Conservation (phyloP, 805 yeast genomes). For the Metschnikowia lochheadii region DNA sequence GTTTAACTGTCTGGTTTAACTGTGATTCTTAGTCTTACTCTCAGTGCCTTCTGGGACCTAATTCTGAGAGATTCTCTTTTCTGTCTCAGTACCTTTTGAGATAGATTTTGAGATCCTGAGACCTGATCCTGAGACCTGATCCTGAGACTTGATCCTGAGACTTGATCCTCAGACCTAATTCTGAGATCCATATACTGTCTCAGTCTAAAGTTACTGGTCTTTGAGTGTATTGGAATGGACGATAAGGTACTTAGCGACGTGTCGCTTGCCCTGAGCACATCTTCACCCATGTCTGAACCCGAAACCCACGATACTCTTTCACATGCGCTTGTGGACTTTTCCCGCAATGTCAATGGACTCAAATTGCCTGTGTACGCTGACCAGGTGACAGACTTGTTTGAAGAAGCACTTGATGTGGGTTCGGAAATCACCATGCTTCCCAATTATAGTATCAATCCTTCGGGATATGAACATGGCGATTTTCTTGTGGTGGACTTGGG, state of each 20-base stretch:
- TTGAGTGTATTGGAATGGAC: background rate
- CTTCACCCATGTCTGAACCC: conserved; percentile 5
- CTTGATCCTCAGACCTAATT: too few relatives aligned
- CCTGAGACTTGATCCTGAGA: too few relatives aligned
- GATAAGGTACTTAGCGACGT: conserved; percentile 7
- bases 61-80: too few relatives aligned
- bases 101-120: too few relatives aligned
- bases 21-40: too few relatives aligned
- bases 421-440: conserved; percentile 38
- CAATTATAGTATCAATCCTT: conserved; percentile 34
- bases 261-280: conserved; percentile 10
- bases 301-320: conserved; percentile 5
- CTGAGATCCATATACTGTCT: too few relatives aligned
- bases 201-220: too few relatives aligned
- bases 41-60: too few relatives aligned
- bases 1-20: too few relatives aligned
- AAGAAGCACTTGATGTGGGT: conserved; percentile 25
- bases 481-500: conserved; percentile 53
- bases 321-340: conserved; percentile 9
- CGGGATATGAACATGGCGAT: conserved; percentile 35
- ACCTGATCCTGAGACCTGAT: too few relatives aligned
- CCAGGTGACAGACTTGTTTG: conserved; percentile 22
- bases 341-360: background rate
- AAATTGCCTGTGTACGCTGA: conserved; percentile 19
- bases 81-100: too few relatives aligned